Percentiles rank a stretch among this genome's conserved stretches.
Conservation (phyloP, 139 green algal species). For the Micractinium conductrix region DNA sequence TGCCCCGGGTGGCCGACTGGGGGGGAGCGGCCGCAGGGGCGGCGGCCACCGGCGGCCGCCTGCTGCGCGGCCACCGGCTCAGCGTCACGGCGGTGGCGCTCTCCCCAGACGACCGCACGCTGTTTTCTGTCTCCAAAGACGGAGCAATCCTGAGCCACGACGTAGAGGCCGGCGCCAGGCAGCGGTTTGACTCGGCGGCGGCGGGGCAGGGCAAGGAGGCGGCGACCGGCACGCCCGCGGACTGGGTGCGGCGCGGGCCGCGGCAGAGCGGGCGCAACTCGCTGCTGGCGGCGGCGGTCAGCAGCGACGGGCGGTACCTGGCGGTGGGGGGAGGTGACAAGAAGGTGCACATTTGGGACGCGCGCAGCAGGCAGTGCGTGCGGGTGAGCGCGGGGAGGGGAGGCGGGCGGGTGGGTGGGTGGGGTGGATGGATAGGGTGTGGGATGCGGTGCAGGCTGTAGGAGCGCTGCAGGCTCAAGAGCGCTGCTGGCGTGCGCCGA, state of each 20-base stretch:
- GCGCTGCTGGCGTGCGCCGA: too few species aligned
- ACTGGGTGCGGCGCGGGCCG: conserved; percentile 32
- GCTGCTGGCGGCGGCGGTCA: conserved; percentile 77
- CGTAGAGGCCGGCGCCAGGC: conserved; percentile 66
- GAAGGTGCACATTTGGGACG: conserved; percentile 90
- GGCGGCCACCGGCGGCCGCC: conserved; percentile 33
- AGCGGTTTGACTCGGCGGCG: background rate
- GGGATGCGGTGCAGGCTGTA: too few species aligned
- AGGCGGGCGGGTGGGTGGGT: too few species aligned
- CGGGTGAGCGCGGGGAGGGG: background rate
- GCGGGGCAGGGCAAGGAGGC: background rate
- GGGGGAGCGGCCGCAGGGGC: conserved; percentile 15
- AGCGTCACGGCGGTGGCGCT: conserved; percentile 81
- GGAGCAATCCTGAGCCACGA: conserved; percentile 79
- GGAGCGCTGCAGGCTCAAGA: too few species aligned
- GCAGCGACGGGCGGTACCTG: conserved; percentile 75
- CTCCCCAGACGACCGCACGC: conserved; percentile 69
- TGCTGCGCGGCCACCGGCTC: conserved; percentile 53
- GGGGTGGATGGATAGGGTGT: too few species aligned
- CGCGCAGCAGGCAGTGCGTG: conserved; percentile 45
- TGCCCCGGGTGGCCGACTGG: conserved; percentile 17
- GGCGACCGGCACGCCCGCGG: background rate
- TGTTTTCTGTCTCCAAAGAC: conserved; percentile 86
- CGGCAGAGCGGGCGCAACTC: conserved; percentile 24
- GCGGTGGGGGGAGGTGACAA: conserved; percentile 83